Evolutionary conservation across 768 basidiomycete species (phyloP).

Genomic region (Boletus reticulatus): DNA sequence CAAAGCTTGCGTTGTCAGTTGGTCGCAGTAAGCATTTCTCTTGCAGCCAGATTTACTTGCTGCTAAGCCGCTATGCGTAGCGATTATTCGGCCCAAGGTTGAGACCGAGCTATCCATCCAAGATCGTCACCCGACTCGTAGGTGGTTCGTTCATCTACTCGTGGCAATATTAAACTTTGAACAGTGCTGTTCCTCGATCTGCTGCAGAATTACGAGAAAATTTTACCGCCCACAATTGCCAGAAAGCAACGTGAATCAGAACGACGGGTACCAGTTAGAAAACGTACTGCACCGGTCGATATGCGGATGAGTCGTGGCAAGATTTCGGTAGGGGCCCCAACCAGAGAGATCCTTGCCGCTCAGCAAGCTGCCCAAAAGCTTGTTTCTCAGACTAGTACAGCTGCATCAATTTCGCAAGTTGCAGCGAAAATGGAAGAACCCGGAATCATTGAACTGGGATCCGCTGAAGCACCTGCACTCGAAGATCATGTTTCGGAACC

Average conservation of each 20-base stretch:
- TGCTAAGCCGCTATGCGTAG: constrained; percentile 36
- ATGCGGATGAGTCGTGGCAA: constrained; percentile 81
- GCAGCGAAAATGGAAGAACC: constrained; percentile 18
- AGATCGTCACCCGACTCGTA: constrained; percentile 82
- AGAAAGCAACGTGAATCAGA: constrained; percentile 88
- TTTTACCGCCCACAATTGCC: constrained; percentile 79
- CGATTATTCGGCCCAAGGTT: constrained; percentile 74
- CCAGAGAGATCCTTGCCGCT: constrained; percentile 66
- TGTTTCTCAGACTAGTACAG: constrained; percentile 28
- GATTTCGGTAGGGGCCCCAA: constrained; percentile 69
- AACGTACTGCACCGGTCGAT: constrained; percentile 85
- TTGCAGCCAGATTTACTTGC: not conserved
- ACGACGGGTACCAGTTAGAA: constrained; percentile 77
- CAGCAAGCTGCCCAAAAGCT: constrained; percentile 63
- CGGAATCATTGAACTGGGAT: constrained; percentile 16
- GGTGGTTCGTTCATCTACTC: constrained; percentile 21
- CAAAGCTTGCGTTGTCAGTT: constrained; percentile 84
- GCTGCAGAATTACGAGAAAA: constrained; percentile 64
- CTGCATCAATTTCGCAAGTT: constrained; percentile 16
- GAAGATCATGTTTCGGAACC: constrained; percentile 4
- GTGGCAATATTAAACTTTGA: not conserved
- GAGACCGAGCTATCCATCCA: constrained; percentile 88
- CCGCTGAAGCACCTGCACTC: constrained; percentile 1
- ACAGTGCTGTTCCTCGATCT: constrained; percentile 85
- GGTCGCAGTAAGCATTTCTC: constrained; percentile 66